Conservation (phyloP, 176 grass and related monocot species). For the Bolboschoenus planiculmis region DNA sequence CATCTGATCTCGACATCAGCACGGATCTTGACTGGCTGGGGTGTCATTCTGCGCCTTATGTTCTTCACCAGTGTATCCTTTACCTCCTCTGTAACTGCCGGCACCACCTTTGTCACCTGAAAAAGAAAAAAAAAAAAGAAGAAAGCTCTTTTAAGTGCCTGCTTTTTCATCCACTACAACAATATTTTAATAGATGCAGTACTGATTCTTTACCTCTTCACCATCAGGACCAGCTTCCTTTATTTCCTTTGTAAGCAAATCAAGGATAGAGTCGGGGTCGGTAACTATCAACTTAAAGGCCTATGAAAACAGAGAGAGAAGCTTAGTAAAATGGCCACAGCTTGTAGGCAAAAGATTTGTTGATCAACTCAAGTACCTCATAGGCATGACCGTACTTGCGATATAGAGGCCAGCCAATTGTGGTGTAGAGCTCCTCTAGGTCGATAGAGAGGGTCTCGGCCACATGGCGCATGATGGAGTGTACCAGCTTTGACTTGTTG, state of each 20-base stretch:
- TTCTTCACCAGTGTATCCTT: constrained; percentile 84
- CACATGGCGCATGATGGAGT: constrained; percentile 98
- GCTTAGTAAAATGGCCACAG: neutral
- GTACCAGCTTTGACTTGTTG: constrained; percentile 95
- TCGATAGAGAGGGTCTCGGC: constrained; percentile 81
- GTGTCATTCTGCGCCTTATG: constrained; percentile 86
- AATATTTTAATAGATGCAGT: neutral
- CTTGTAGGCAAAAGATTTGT: neutral
- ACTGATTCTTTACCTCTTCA: constrained; percentile 34
- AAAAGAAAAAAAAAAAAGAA: constrained; percentile 12
- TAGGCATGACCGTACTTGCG: constrained; percentile 87
- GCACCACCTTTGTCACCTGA: constrained; percentile 73
- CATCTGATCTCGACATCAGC: constrained; percentile 89
- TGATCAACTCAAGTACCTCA: constrained; percentile 30
- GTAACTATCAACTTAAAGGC: constrained; percentile 67
- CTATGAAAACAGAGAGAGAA: constrained; percentile 2
- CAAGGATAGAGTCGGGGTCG: constrained; percentile 55
- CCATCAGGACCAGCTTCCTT: constrained; percentile 55
- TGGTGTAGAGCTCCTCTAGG: constrained; percentile 73
- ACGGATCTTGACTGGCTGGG: constrained; percentile 86
- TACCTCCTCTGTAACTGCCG: constrained; percentile 59
- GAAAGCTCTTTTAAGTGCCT: no score
- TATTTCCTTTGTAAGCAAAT: constrained; percentile 42
- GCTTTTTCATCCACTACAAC: neutral
- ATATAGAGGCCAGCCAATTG: constrained; percentile 78